phyloP scores from a whole-genome alignment of 148 eudicot species.

The Beta vulgaris region DNA sequence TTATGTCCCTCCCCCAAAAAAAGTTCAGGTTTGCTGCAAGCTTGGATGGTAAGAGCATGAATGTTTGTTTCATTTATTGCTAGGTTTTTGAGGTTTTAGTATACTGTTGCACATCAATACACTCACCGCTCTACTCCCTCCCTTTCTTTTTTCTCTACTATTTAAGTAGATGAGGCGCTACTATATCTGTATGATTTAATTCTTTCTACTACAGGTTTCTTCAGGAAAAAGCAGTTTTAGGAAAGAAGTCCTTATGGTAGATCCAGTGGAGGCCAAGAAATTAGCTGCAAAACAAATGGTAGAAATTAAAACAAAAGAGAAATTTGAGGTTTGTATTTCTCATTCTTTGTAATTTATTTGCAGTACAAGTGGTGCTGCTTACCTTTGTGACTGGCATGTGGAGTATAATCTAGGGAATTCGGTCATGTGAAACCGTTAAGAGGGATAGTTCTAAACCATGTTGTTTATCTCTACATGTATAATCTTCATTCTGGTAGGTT shows the following conservation, averaged over 20 bases:
- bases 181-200: conserved; percentile 5
- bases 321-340: conserved; percentile 42
- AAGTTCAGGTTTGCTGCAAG: neutral
- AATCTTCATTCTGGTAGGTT: neutral
- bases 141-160: neutral
- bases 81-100: neutral
- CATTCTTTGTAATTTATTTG: neutral
- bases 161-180: neutral
- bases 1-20: neutral
- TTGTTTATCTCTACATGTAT: neutral
- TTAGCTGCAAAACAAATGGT: conserved; percentile 87
- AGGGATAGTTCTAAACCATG: neutral
- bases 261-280: conserved; percentile 91
- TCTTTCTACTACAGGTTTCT: conserved; percentile 40
- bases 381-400: neutral
- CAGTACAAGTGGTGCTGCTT: neutral
- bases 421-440: neutral
- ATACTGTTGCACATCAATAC: neutral
- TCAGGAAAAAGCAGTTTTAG: conserved; percentile 35
- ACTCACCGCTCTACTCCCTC: neutral
- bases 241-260: conserved; percentile 79
- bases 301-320: conserved; percentile 62
- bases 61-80: neutral
- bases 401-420: neutral
- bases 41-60: neutral